These are phyloP conservation scores for Berkeleyomyces basicola DNA, from an alignment of 2,329 filamentous ascomycete genomes.

Conservation along the genomic window DNA sequence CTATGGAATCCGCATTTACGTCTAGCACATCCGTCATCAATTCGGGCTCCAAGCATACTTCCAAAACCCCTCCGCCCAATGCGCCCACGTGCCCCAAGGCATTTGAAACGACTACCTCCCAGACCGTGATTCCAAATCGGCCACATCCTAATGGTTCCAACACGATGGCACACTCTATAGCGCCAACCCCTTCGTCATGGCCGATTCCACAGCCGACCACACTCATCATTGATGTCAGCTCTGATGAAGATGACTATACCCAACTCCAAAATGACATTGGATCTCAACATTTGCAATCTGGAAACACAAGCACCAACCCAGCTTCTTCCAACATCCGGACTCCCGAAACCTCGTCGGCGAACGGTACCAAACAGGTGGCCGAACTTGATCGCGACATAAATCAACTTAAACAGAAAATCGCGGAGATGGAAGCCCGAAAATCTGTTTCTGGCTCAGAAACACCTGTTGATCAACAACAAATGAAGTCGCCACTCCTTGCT, in stretches of 20 bases:
- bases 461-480: neutral
- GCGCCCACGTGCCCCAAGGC: constrained; percentile 3
- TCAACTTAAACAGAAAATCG: constrained; percentile 41
- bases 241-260: constrained; percentile 10
- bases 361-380: constrained; percentile 2
- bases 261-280: constrained; percentile 9
- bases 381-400: constrained; percentile 39
- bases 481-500: neutral
- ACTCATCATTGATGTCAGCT: constrained; percentile 10
- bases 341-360: neutral
- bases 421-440: constrained; percentile 40
- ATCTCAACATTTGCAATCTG: neutral
- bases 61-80: neutral
- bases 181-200: neutral
- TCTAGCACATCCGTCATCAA: neutral
- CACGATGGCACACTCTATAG: neutral
- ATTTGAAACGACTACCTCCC: neutral
- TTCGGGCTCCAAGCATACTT: neutral
- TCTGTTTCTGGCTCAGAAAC: constrained; percentile 15
- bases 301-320: neutral
- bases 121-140: neutral
- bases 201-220: constrained; percentile 1
- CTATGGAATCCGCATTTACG: neutral
- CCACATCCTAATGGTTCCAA: neutral
- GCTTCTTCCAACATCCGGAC: neutral